Evolutionary conservation across 2,329 filamentous ascomycete genomes (phyloP), one percentile per base, ranked within the genome.

Genomic region (Graphilbum ipis-grandicollis): DNA sequence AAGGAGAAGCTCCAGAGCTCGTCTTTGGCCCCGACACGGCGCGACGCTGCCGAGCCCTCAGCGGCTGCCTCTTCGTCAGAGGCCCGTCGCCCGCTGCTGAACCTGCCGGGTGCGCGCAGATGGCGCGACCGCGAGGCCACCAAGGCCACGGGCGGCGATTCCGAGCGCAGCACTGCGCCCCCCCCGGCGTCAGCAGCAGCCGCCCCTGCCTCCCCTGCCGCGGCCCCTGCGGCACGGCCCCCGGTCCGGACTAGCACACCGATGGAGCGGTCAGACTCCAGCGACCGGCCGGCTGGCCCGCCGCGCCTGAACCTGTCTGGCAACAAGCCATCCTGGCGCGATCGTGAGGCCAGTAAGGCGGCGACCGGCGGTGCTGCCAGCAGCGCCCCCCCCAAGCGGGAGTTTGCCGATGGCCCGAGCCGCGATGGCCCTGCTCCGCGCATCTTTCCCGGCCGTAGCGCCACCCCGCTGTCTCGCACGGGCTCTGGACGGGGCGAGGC

Each of bases 61-160:
- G 39, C 36, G 15, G 23, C 60, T 37, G 64, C 70, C n/a, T n/a
- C n/a, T n/a, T n/a, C n/a, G 26, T 63, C 68, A 31, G 49, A 48
- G 47, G 48, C 58, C 40, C 68, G 64, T 30, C 74, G 74, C 33
- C 77, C 76, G 29, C 68, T 65, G 43, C 63, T 84, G 43, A 56
- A 63, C 37, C 67, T 84, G 37, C 58, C 68, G 41, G 68, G 69
- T 42, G 56, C 60, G 42, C 70, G 71, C 46, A 63, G 53, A 48
- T 85, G 79, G 80, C 75, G 79, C 54, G 79, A 84, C 23, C 75
- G 78, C 49, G 70, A 83, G 56, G 72, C 71, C 35, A 58, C 63
- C 41, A 65, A 50, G 50, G 47, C 49, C 48, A 52, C 59, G 26
- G 47, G 51, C 9, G 50, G 46, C 13, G 5, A 13, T n/a, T 14